Base-by-base conservation (phyloP, 805 yeast genomes). In the Candida quercuum region DNA sequence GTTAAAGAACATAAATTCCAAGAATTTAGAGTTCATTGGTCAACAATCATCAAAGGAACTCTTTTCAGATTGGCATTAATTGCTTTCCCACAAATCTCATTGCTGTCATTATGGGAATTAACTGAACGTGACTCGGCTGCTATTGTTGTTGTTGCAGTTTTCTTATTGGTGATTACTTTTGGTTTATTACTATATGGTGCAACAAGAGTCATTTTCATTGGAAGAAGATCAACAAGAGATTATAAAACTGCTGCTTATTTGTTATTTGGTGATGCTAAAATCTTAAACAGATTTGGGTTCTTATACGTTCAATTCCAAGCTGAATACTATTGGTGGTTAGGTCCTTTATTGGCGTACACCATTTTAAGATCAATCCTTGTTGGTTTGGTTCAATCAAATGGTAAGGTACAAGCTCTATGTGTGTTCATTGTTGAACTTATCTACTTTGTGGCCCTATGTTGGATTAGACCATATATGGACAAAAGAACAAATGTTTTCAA, bases 401-500 rank as follows among this genome's bases (percentile, higher is more conserved):
- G 99, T 43, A 84, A 81, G 51, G 81, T 73, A 5, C 96, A 85
- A 57, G 85, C 96, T 1, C 71, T 86, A 44, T 66, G 84, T 35
- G 71, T 89, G 8, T 84, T 91, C 52, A 78, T 70, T 14, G 67
- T 86, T 43, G 98, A 93, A 59, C 64, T 91, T 37, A 48, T 74
- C 17, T 88, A 81, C 62, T 77, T 85, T 44, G 72, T 72, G 25
- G 67, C 69, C 0, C 51, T 88, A 20, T 80, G 88, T 53, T 74
- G 76, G 72, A 64, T 73, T 39, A 76, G 93, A 60, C 99, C 99
- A 10, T 93, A 76, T 60, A 80, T 93, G 89, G 97, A 93, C 64
- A 87, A 83, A 62, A 74, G 95, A 64, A 89, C 98, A 24, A 93
- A 93, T 52, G 81, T 78, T n/a, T 86, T 88, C 74, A 91, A 89